Percentiles rank a stretch among this genome's conserved stretches.
These are phyloP conservation scores for Gracilaria caudata DNA, from an alignment of 23 red algal species.

Conservation along the genomic window DNA sequence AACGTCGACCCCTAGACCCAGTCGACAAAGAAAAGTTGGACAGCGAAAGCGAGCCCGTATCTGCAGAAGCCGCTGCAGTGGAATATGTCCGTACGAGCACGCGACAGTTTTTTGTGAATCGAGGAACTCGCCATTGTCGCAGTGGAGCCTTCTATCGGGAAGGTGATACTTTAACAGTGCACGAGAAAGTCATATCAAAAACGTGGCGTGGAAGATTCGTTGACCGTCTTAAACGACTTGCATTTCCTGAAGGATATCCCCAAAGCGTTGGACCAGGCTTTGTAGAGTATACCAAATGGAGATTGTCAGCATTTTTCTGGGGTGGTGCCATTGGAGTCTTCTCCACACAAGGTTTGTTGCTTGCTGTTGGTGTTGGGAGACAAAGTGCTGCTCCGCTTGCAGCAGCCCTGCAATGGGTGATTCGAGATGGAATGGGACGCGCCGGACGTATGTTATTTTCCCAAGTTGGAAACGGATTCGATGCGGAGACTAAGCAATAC, in stretches of 20 bases:
- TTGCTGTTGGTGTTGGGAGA: constrained; percentile 89
- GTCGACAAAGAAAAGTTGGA: constrained; percentile 25
- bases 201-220: constrained; percentile 76
- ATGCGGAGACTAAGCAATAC: constrained; percentile 96
- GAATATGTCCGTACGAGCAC: constrained; percentile 71
- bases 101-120: constrained; percentile 67
- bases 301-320: constrained; percentile 84
- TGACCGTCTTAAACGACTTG: constrained; percentile 72
- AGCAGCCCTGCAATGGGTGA: constrained; percentile 94
- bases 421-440: constrained; percentile 90
- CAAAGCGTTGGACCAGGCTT: constrained; percentile 84
- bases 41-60: constrained; percentile 51
- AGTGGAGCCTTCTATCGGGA: constrained; percentile 11
- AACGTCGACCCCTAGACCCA: constrained; percentile 18
- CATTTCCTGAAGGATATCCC: constrained; percentile 92
- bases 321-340: constrained; percentile 89
- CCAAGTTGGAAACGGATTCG: constrained; percentile 90
- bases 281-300: constrained; percentile 85
- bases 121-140: neutral
- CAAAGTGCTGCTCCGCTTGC: constrained; percentile 80
- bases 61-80: constrained; percentile 60
- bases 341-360: constrained; percentile 84
- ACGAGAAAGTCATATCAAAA: constrained; percentile 46
- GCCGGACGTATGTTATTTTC: constrained; percentile 88
- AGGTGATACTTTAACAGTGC: constrained; percentile 57